These are phyloP conservation scores for Glomus cerebriforme DNA, from an alignment of 192 early-diverging fungal species.

Conservation along the genomic window DNA sequence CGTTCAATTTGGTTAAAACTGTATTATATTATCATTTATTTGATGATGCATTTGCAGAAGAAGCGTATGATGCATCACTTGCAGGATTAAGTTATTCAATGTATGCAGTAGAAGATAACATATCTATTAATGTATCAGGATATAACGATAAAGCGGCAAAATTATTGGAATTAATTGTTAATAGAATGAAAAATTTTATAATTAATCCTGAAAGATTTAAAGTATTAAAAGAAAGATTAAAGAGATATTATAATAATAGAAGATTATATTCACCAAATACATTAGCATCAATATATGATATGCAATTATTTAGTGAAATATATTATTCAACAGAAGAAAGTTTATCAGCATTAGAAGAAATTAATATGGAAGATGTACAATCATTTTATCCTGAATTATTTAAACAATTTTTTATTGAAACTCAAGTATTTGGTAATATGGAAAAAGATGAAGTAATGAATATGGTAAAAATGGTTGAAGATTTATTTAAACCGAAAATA, in stretches of 20 bases:
- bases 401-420: conserved; percentile 70
- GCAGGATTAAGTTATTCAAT: conserved; percentile 83
- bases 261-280: conserved; percentile 75
- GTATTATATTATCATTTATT: conserved; percentile 76
- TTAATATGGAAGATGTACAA: conserved; percentile 75
- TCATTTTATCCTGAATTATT: conserved; percentile 76
- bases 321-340: conserved; percentile 73
- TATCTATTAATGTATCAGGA: conserved; percentile 71
- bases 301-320: conserved; percentile 77
- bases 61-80: conserved; percentile 87
- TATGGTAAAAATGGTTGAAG: conserved; percentile 60
- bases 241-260: conserved; percentile 77
- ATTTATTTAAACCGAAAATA: conserved; percentile 59
- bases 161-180: conserved; percentile 70
- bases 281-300: conserved; percentile 78
- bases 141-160: conserved; percentile 88
- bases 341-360: conserved; percentile 64
- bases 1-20: conserved; percentile 68
- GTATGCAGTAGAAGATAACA: conserved; percentile 69
- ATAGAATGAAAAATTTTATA: conserved; percentile 63
- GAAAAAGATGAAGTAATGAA: conserved; percentile 64
- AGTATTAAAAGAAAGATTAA: conserved; percentile 76
- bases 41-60: conserved; percentile 83
- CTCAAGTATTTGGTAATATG: conserved; percentile 88
- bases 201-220: conserved; percentile 75